Evolutionary conservation across 495 filamentous ascomycete species (phyloP).

Genomic region (Friedmanniomyces endolithicus): DNA sequence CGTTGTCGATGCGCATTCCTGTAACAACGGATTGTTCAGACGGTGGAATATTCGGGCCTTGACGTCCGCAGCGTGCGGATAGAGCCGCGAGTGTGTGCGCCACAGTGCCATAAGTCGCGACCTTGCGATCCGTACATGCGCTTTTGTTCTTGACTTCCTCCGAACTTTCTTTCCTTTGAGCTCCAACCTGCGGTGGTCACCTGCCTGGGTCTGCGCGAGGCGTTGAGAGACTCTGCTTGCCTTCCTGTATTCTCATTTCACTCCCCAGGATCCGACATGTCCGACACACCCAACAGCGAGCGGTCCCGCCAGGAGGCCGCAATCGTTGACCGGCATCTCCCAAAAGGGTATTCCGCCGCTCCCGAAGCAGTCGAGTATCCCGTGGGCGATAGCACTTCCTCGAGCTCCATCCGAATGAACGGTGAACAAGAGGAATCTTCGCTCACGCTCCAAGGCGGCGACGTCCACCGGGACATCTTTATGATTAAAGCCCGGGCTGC

Average conservation of each 20-base stretch:
- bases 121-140: too few species aligned
- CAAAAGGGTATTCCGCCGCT: constrained; percentile 16
- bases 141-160: too few species aligned
- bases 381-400: not conserved
- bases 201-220: too few species aligned
- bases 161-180: too few species aligned
- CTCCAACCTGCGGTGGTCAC: too few species aligned
- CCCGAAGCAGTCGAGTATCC: constrained; percentile 6
- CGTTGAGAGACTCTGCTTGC: too few species aligned
- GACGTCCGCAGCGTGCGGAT: too few species aligned
- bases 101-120: too few species aligned
- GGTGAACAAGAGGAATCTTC: constrained; percentile 39
- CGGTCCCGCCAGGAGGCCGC: constrained; percentile 14
- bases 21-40: too few species aligned
- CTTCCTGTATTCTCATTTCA: not conserved
- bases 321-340: constrained; percentile 19
- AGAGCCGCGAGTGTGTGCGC: too few species aligned
- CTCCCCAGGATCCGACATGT: constrained; percentile 1
- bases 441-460: constrained; percentile 51
- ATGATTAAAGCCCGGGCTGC: constrained; percentile 28
- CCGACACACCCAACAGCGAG: constrained; percentile 17
- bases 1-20: too few species aligned
- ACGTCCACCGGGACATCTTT: constrained; percentile 59
- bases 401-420: not conserved
- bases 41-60: too few species aligned